phyloP scores from a whole-genome alignment of 768 basidiomycete species.

The Psilocybe subaeruginosa region DNA sequence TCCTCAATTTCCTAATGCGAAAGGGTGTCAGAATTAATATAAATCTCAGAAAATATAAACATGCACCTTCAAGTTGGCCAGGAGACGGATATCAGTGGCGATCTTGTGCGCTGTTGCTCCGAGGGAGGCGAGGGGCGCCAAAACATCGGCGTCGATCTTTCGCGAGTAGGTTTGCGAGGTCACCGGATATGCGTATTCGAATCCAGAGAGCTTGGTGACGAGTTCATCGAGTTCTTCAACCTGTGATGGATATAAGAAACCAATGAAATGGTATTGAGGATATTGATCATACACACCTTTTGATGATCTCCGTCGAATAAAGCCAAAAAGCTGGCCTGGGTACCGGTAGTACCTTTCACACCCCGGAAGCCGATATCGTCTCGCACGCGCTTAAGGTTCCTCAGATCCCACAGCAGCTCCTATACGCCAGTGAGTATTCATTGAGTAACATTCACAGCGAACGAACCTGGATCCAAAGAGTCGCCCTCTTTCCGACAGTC shows the following conservation, averaged over 20 bases:
- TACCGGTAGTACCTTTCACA: constrained; percentile 99
- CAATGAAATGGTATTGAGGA: too few relatives aligned
- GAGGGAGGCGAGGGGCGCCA: constrained; percentile 86
- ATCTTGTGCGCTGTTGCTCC: constrained; percentile 98
- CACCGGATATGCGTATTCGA: constrained; percentile 94
- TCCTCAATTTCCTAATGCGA: constrained; percentile 86
- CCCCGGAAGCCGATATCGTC: constrained; percentile 96
- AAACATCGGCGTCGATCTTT: constrained; percentile 94
- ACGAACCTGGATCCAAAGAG: constrained; percentile 89
- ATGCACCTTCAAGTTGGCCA: constrained; percentile 88
- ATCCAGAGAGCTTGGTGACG: constrained; percentile 91
- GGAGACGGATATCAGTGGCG: constrained; percentile 90
- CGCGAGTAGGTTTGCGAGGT: constrained; percentile 99
- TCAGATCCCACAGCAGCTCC: constrained; percentile 96
- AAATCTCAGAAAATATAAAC: too few relatives aligned
- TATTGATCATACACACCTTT: constrained; percentile 53
- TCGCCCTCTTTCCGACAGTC: constrained; percentile 96
- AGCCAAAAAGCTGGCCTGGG: constrained; percentile 93
- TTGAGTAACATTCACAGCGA: not conserved
- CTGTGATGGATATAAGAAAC: constrained; percentile 32
- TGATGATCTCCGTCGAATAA: constrained; percentile 95
- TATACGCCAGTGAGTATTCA: constrained; percentile 25
- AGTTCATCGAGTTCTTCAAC: constrained; percentile 88
- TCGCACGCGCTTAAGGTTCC: constrained; percentile 87
- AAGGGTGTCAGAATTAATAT: too few relatives aligned